Base-by-base conservation (phyloP, 1,284 basidiomycete genomes). In the Agroathelia rolfsii region DNA sequence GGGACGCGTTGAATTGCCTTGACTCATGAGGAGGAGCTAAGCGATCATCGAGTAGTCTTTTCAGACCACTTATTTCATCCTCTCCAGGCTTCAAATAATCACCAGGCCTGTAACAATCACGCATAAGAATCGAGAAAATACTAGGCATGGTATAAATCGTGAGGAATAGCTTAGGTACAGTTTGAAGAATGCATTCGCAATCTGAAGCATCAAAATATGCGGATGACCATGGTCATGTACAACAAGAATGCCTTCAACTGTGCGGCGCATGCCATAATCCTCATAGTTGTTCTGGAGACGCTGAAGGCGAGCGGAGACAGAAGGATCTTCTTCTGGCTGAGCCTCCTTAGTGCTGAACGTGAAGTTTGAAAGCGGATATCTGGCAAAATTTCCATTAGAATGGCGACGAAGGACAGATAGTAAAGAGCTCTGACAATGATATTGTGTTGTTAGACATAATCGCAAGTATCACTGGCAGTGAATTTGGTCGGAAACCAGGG, bases 181-280 rank as follows among this genome's bases (percentile, higher is more conserved):
- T 58, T 97, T 97, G 72, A 96, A 97, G 61, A 96, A 98, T 12
- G 92, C 90, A 53, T 96, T 96, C 20, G 92, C 94, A 50, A 98
- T 95, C 56, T 97, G 94, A 10, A 97, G 72, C 78, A 97, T 94
- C 43, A 98, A 75, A 40, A 97, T 86, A 51, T 97, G 94, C 3
- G 90, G 88, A 51, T 93, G 85, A 1, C 89, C 87, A 42, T 90
- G 88, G 52, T 90, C 85, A 57, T 95, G 92, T 15, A 96, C 92
- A 32, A 97, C 81, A 20, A 98, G 73, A 40, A 97, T 82, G n/a
- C 90, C 94, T 52, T 98, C 94, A 7, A 95, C 89, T 0, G 90
- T 93, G 13, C 89, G 66, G 18, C 92, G 72, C 81, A 94, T 93
- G 4, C 89, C 94, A 53, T 84, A 89, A 57, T 95, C 88, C 53